phyloP scores from a whole-genome alignment of 2,329 filamentous ascomycete genomes.

The Cyphellophora attinorum region DNA sequence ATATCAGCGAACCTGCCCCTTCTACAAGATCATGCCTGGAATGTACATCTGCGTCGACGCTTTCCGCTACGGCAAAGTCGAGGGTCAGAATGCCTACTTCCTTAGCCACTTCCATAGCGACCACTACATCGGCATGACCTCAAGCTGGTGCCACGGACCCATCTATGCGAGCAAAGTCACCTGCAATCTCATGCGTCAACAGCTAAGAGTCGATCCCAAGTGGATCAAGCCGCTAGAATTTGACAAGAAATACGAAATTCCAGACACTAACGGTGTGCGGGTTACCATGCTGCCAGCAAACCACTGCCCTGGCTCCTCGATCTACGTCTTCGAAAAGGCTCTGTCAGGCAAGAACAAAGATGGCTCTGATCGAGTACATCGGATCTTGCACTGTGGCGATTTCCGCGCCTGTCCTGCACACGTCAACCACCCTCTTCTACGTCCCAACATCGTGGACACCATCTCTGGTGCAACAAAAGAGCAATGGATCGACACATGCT shows the following conservation, averaged over 20 bases:
- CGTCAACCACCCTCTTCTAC: conserved; percentile 69
- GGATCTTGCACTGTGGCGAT: conserved; percentile 90
- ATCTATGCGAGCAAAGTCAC: conserved; percentile 96
- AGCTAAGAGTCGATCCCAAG: conserved; percentile 74
- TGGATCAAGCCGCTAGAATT: conserved; percentile 82
- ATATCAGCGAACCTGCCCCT: conserved; percentile 85
- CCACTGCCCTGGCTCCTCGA: conserved; percentile 87
- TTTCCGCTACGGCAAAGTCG: conserved; percentile 86
- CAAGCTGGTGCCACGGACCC: conserved; percentile 82
- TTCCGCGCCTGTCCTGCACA: conserved; percentile 86
- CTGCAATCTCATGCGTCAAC: conserved; percentile 75
- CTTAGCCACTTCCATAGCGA: conserved; percentile 97
- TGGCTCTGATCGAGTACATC: conserved; percentile 48
- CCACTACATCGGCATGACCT: conserved; percentile 85
- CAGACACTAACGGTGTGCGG: conserved; percentile 68
- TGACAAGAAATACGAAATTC: conserved; percentile 68
- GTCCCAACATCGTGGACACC: conserved; percentile 62
- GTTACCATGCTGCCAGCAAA: conserved; percentile 96
- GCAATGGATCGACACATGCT: conserved; percentile 90
- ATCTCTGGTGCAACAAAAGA: conserved; percentile 62
- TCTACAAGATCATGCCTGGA: conserved; percentile 95
- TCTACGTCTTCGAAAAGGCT: conserved; percentile 84
- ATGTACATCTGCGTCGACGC: conserved; percentile 92
- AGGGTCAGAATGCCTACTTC: conserved; percentile 90
- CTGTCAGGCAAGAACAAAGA: conserved; percentile 52